Evolutionary conservation across 208 protist species (phyloP).

Genomic region (Leptomonas seymouri): DNA sequence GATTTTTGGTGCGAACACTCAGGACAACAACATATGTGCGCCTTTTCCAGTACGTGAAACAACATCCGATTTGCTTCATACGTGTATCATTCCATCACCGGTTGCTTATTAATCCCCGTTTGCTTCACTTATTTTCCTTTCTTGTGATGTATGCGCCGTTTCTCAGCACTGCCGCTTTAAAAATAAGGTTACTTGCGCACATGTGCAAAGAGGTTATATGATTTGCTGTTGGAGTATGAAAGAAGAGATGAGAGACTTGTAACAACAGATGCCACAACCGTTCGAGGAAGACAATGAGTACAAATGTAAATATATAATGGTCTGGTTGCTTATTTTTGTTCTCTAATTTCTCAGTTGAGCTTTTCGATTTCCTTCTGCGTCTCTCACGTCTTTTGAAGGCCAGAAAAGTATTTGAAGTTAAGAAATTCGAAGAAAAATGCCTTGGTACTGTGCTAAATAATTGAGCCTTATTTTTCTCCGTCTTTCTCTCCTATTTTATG

Average conservation of each 20-base stretch:
- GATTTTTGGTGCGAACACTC: not conserved
- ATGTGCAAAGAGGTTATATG: no score
- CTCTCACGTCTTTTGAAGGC: no score
- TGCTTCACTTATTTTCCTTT: constrained; percentile 1
- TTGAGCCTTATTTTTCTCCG: no score
- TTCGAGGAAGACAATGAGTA: not conserved
- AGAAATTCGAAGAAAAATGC: no score
- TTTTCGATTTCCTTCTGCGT: constrained; percentile 13
- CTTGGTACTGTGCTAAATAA: no score
- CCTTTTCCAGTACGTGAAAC: no score
- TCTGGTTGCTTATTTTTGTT: constrained; percentile 12
- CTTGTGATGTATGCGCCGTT: not conserved
- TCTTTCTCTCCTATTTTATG: no score
- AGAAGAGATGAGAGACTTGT: no score
- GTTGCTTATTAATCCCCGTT: not conserved
- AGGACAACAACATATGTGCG: not conserved
- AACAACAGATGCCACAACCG: not conserved
- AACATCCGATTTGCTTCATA: not conserved
- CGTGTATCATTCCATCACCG: not conserved
- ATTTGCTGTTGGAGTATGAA: no score
- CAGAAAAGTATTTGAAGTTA: no score
- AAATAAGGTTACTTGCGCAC: no score
- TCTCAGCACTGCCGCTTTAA: not conserved
- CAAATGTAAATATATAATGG: not conserved
- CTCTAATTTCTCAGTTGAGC: constrained; percentile 1